Evolutionary conservation across 2,329 filamentous ascomycete species (phyloP), one percentile per base, ranked within the genome.

Genomic region (Exophiala xenobiotica): DNA sequence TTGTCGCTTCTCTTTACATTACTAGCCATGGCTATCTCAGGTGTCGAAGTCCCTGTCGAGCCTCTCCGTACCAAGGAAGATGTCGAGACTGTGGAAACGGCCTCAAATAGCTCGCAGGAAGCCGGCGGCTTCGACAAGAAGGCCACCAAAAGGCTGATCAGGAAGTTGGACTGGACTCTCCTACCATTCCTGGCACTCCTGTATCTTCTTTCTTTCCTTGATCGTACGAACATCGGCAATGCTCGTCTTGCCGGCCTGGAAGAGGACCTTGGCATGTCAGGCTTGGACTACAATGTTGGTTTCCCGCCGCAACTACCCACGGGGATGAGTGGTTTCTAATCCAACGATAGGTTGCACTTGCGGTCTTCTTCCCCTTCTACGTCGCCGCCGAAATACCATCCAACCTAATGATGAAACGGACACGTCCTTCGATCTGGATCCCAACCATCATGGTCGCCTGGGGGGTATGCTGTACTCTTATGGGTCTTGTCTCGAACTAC

Each of bases 141-240:
- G 33, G 53, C 67, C 4, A 45, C 54, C 16, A 38, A 57, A 4
- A 40, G 63, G 33, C 46, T 70, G 18, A 43, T 46, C 22, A 23
- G 53, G 48, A 66, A 67, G 52, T 64, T 69, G 11, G 59, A 66
- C 7, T 64, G 63, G 45, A 71, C 65, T 2, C 73, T 74, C 42
- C 64, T 74, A 9, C 70, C 70, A 1, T 67, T 73, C 24, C 61
- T 73, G 12, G 64, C 72, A 7, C 54, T 70, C 22, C 53, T 73
- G n/a, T 92, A 91, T 65, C 75, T 90, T n/a, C 83, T 90, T 58
- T 75, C 8, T 69, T 89, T 53, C 66, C 67, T 22, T 51, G 74
- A 77, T 53, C 65, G 74, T 23, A 68, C 70, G 49, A 73, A 73
- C 54, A 76, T 77, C 43, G 74, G 72, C 16, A 77, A 77, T 60